Percentiles rank a stretch among this genome's conserved stretches.
Evolutionary conservation across 129 eudicot species (phyloP).

Genomic region (Flaveria bidentis): DNA sequence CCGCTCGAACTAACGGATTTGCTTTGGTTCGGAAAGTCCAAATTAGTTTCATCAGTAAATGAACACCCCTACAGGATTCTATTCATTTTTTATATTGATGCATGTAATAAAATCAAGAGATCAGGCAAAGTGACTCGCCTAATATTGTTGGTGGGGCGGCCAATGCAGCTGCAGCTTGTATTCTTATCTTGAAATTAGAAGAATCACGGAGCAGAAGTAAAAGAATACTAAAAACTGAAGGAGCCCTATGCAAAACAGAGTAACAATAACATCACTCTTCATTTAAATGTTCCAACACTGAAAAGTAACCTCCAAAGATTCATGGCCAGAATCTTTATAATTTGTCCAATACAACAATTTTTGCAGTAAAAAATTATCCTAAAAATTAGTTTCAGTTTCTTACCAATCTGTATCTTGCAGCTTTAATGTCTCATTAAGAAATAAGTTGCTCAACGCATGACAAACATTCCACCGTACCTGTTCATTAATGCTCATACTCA

Average conservation of each 20-base stretch:
- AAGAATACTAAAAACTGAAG: slow-evolving; percentile 81
- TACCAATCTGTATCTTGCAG: slow-evolving; percentile 81
- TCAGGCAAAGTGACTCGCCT: slow-evolving; percentile 43
- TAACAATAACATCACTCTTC: slow-evolving; percentile 12
- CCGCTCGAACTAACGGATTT: not conserved
- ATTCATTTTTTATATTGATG: not conserved
- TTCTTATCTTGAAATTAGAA: slow-evolving; percentile 84
- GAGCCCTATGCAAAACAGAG: slow-evolving; percentile 58
- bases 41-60: not conserved
- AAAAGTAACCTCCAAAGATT: slow-evolving; percentile 1
- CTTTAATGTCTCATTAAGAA: slow-evolving; percentile 69
- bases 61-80: not conserved
- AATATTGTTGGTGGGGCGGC: slow-evolving; percentile 71
- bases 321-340: not conserved
- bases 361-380: not conserved
- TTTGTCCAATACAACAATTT: not conserved
- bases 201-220: slow-evolving; percentile 85
- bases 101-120: not conserved
- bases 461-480: slow-evolving; percentile 99
- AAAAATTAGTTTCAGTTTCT: slow-evolving; percentile 20
- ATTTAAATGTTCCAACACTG: not conserved
- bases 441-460: slow-evolving; percentile 89
- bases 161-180: slow-evolving; percentile 98
- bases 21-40: not conserved
- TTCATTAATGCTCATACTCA: slow-evolving; percentile 18